Evolutionary conservation across 108 stramenopile species (phyloP), one percentile per base, ranked within the genome.

Genomic region (Nannochloropsis granulata): DNA sequence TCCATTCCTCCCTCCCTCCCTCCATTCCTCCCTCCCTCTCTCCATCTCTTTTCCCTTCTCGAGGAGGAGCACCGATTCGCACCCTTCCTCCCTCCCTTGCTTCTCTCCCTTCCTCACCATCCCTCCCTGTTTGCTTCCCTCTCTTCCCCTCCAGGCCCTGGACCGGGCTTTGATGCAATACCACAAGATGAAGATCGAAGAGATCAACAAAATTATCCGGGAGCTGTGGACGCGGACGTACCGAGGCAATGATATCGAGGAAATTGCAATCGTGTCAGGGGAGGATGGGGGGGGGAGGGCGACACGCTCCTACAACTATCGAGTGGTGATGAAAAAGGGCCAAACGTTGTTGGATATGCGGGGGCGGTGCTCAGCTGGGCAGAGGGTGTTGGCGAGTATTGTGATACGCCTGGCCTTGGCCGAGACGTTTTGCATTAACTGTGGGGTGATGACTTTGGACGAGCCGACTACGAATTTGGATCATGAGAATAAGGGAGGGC

Each of bases 351-450:
- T 99, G 86, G 97, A 98, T 85, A 99, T 99, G 99, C 93, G 97
- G 82, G 99, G 99, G 11, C 92, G 99, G 16, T 99, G 99, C 91
- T 90, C 86, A 44, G 90, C 90, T 2, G 90, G 90, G 2, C 90
- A 90, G 46, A 44, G 88, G 25, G 90, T 88, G 25, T 80, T 90
- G 44, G 97, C 97, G 24, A 94, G 94, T 82, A 96, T 99, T 80
- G 97, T 99, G 45, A 99, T 99, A 87, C 94, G 99, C 24, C 91
- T 99, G 80, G 99, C 99, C n/a, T 90, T 99, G 45, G 98, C 98
- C 12, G 96, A 98, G 89, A 96, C 97, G 12, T 98, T 99, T 85
- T 96, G 97, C 89, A 87, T 98, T 79, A 93, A 95, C 83, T 97
- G 95, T 85, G 98, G 98, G 44, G 93, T 97, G 79, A 92, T 99